Evolutionary conservation across 768 basidiomycete species (phyloP), one percentile per base, ranked within the genome.

Genomic region (Pseudohyphozyma bogoriensis): DNA sequence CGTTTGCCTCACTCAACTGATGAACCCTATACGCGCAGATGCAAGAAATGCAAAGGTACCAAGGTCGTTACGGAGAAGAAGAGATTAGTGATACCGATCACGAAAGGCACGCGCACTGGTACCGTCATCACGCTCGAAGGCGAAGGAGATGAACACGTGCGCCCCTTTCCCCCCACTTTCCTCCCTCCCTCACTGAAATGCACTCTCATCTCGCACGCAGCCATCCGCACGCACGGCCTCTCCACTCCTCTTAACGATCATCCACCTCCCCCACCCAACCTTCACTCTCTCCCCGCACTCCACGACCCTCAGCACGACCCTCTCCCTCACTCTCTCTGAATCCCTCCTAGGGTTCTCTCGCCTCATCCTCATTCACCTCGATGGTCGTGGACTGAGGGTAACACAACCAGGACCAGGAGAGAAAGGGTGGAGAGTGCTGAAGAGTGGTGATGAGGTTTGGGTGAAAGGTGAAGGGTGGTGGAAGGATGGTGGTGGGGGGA

Each of bases 261-360:
- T 83, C 65, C 76, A 80, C 6, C 70, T 74, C 36, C 80, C 80
- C 0, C 92, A 99, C 66, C 77, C 82, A 8, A 83, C 85, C 2
- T 92, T 99, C 70, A 85, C 87, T 68, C 83, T 89, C 39, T 6
- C 42, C n/a, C 46, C 58, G 8, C 51, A 57, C 9, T 57, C 86
- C 55, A 82, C 82, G 60, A 86, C 92, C 70, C 79, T 99, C 35
- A 77, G 87, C 40, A 83, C 87, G 3, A 83, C 81, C 35, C 82
- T 90, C 58, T 83, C 83, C 49, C 85, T 99, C 58, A 92, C 89
- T 1, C 78, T 97, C 32, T 92, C 91, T 13, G 93, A 99, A 74
- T 88, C 91, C 4, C 80, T 97, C 13, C 80, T 95, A 55, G 93
- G 93, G n/a, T 92, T 99, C 76, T 87, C 85, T 50, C 83, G 93